Base-by-base conservation (phyloP, 106 monocot species). In the Agapanthus africanus region DNA sequence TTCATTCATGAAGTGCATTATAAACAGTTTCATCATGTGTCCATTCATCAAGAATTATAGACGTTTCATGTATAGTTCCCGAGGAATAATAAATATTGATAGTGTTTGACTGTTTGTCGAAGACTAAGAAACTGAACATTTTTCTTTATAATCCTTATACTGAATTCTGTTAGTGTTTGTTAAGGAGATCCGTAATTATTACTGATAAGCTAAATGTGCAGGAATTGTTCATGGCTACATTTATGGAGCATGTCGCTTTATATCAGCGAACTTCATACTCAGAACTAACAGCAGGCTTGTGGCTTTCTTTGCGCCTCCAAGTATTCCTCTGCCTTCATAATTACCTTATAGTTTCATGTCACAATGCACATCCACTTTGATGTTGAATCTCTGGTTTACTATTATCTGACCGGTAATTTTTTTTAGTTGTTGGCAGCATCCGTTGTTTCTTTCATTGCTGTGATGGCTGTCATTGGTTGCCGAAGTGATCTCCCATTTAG, bases 301-400 rank as follows among this genome's bases (percentile, higher is more conserved):
- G 97, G 97, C 90, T 99, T 65, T 99, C 92, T 75, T 68, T 99
- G 76, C 84, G 97, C 26, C 87, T 99, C 63, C 97, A 99, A 71
- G 97, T 99, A 91, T 66, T 41, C 32, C 73, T 71, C 59, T 68
- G 38, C 19, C 19, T 59, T 68, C 38, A 13, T 65, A 38, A 25
- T 59, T 56, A 50, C 30, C 11, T 65, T 38, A 39, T n/a, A 39
- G 65, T 40, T 65, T 25, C 40, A 40, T 38, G 37, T n/a, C n/a
- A n/a, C n/a, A n/a, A n/a, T n/a, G n/a, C n/a, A n/a, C n/a, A n/a
- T n/a, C n/a, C n/a, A n/a, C n/a, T n/a, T n/a, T n/a, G n/a, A n/a
- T n/a, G n/a, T n/a, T n/a, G n/a, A n/a, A n/a, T n/a, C n/a, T n/a
- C n/a, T n/a, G n/a, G n/a, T n/a, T n/a, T n/a, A n/a, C n/a, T n/a